phyloP scores from a whole-genome alignment of 306 rosid species.

The Glycine tomentella region DNA sequence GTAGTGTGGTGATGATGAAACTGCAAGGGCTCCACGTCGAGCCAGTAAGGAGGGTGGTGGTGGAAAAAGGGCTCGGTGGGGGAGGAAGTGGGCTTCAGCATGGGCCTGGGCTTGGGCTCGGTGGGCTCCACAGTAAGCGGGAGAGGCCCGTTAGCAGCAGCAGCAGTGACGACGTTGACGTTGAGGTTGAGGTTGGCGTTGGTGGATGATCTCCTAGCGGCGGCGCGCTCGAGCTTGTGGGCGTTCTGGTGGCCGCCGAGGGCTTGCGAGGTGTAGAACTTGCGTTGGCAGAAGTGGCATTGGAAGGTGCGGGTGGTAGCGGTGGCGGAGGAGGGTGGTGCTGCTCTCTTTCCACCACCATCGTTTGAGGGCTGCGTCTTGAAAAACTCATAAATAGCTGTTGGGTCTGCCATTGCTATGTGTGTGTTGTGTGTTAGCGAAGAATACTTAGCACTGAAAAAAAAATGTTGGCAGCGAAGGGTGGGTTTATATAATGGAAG shows the following conservation, averaged over 20 bases:
- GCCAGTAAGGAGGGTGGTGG: slow-evolving; percentile 41
- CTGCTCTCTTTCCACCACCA: slow-evolving; percentile 23
- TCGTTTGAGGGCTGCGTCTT: slow-evolving; percentile 28
- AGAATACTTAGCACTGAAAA: too few species aligned
- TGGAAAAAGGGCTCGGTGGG: slow-evolving; percentile 25
- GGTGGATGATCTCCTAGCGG: slow-evolving; percentile 46
- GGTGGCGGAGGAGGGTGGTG: background rate
- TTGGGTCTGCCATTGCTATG: slow-evolving; percentile 55
- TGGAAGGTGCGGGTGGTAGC: slow-evolving; percentile 52
- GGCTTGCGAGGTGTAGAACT: slow-evolving; percentile 85
- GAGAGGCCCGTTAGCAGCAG: background rate
- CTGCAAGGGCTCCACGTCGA: slow-evolving; percentile 39
- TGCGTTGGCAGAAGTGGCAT: slow-evolving; percentile 73
- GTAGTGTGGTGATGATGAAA: background rate
- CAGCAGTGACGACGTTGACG: too few species aligned
- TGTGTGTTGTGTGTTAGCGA: background rate
- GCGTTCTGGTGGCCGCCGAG: slow-evolving; percentile 98
- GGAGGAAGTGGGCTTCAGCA: background rate
- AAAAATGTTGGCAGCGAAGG: too few species aligned
- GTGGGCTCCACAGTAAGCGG: background rate
- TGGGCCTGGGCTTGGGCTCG: background rate
- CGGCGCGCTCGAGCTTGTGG: slow-evolving; percentile 88
- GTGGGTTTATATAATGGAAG: background rate
- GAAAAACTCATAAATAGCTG: slow-evolving; percentile 55
- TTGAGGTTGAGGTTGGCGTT: too few species aligned